Evolutionary conservation across 148 eudicot species (phyloP), one percentile per base, ranked within the genome.

Genomic region (Nyssa sinensis): DNA sequence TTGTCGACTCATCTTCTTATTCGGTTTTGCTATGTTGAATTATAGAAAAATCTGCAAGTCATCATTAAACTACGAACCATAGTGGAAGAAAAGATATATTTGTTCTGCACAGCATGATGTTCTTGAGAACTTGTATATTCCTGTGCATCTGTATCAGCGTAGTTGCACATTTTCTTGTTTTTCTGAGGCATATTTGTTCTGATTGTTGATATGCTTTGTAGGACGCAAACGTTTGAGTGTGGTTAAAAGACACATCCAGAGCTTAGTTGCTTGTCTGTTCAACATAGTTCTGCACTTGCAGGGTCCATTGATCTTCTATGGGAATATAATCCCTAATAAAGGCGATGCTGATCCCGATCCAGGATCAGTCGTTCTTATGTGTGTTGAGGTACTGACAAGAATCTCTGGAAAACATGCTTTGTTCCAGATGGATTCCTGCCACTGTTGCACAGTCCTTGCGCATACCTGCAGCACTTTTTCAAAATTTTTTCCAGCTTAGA

Each of bases 351-450:
- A 64, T 76, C 96, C 98, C 44, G 96, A 94, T 85, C 77, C 92
- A 30, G 98, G 98, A 59, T 86, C 97, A 21, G 86, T 90, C 8
- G 76, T 79, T 76, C 92, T 89, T 69, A 94, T 94, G 98, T 92
- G 91, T 77, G 86, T 92, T 69, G 93, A 90, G 67, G 84, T 90
- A 35, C 74, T 94, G 68, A 84, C 90, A 71, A 87, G 81, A 81
- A 79, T 94, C 71, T 81, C 79, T 66, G 93, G 94, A 32, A 94
- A 90, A 82, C 89, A 86, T 73, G 75, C 87, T 69, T 63, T 85
- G 65, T 88, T 82, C 78, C 87, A 82, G 62, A 73, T 90, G 76
- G 93, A 85, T 70, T 80, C 85, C 60, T 68, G 76, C 76, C 84
- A 87, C n/a, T 47, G 79, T 90, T 31, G 90, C 85, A 61, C 94